Conservation (phyloP, 768 basidiomycete genomes). For the Lyophyllum atratum region DNA sequence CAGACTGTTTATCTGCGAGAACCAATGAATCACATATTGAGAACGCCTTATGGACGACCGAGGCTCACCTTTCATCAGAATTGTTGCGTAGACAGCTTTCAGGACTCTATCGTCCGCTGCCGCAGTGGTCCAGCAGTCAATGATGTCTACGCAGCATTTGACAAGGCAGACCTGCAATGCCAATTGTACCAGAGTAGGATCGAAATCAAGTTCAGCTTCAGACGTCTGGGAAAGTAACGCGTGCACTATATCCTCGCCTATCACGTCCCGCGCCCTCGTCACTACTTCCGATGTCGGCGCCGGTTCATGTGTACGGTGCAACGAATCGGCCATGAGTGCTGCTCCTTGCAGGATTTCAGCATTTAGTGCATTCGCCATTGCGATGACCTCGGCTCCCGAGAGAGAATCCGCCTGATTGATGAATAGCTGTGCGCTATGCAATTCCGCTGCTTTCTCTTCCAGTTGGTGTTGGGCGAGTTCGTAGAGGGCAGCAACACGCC, state of each 20-base stretch:
- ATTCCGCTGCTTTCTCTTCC: slow-evolving; percentile 12
- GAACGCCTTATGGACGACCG: neutral
- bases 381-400: slow-evolving; percentile 22
- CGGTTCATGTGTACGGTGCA: slow-evolving; percentile 5
- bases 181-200: slow-evolving; percentile 19
- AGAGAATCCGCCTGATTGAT: slow-evolving; percentile 16
- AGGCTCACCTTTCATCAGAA: slow-evolving; percentile 14
- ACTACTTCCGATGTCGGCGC: neutral
- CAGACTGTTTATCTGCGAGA: slow-evolving; percentile 18
- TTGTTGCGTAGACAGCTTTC: slow-evolving; percentile 9
- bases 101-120: neutral
- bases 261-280: neutral
- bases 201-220: neutral
- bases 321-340: slow-evolving; percentile 43
- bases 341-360: slow-evolving; percentile 48
- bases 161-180: slow-evolving; percentile 21
- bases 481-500: slow-evolving; percentile 6
- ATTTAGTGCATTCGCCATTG: slow-evolving; percentile 42
- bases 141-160: slow-evolving; percentile 3
- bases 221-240: neutral
- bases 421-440: slow-evolving; percentile 17
- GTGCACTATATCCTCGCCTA: slow-evolving; percentile 13
- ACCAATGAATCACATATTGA: neutral
- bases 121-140: slow-evolving; percentile 17
- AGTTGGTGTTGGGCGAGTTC: slow-evolving; percentile 9